Percentiles rank a stretch among this genome's conserved stretches.
These are phyloP conservation scores for Graphilbum sp. DNA, from an alignment of 2,329 filamentous ascomycete genomes.

Conservation along the genomic window DNA sequence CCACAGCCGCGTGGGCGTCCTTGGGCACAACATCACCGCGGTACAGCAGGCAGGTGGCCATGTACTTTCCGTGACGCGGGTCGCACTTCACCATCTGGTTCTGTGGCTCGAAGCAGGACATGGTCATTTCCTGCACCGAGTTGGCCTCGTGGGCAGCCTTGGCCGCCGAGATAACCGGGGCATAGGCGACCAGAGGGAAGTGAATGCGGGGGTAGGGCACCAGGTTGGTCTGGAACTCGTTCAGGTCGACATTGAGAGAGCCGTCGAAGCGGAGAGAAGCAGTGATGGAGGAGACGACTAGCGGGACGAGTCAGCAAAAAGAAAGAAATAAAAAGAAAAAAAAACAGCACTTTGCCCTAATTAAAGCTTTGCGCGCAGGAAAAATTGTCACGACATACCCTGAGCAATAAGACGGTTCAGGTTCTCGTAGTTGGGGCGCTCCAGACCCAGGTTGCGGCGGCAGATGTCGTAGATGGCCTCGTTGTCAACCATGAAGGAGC, in stretches of 20 bases:
- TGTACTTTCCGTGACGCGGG: conserved; percentile 98
- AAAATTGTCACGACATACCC: no score
- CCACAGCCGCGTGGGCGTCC: conserved; percentile 82
- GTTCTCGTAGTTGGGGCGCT: conserved; percentile 97
- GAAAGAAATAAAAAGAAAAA: not conserved
- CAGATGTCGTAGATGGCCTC: conserved; percentile 99
- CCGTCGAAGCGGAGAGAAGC: conserved; percentile 97
- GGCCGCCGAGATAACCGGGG: conserved; percentile 83
- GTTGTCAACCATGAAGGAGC: conserved; percentile 99
- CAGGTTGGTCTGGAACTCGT: conserved; percentile 99
- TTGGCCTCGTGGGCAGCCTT: conserved; percentile 97
- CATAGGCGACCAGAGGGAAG: conserved; percentile 95
- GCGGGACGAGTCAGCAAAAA: conserved; percentile 7
- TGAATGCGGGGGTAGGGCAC: conserved; percentile 98
- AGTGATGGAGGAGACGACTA: conserved; percentile 95
- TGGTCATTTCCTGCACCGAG: conserved; percentile 95
- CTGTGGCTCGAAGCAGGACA: conserved; percentile 98
- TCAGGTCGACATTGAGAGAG: conserved; percentile 96
- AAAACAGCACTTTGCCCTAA: no score
- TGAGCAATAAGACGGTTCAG: conserved; percentile 97
- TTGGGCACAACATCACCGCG: conserved; percentile 96
- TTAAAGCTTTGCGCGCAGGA: no score
- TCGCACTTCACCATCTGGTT: conserved; percentile 99
- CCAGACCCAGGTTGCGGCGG: conserved; percentile 90
- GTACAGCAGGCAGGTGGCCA: conserved; percentile 97